These are phyloP conservation scores for Ceratocystis papillata DNA, from an alignment of 2,329 filamentous ascomycete genomes.

Conservation along the genomic window DNA sequence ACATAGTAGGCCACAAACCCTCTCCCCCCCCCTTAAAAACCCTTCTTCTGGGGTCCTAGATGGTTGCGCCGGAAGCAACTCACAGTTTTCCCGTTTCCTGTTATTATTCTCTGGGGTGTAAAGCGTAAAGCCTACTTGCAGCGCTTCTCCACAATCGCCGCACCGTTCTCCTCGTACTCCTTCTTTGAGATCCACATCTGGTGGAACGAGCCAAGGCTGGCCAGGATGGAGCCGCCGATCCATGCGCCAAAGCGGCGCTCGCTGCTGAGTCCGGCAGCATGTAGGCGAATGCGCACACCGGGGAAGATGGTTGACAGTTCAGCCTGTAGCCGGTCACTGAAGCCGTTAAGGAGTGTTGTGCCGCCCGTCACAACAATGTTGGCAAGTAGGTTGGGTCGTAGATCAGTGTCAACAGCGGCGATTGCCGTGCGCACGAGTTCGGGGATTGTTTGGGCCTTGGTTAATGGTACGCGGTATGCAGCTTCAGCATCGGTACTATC, in stretches of 20 bases:
- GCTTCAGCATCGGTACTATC: background rate
- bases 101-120: no score
- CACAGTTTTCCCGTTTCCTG: no score
- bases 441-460: constrained; percentile 69
- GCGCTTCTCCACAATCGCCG: constrained; percentile 83
- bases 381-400: constrained; percentile 68
- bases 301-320: constrained; percentile 77
- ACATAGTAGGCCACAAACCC: no score
- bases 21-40: no score
- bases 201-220: constrained; percentile 92
- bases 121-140: constrained; percentile 55
- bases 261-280: constrained; percentile 72
- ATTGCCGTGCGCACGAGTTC: constrained; percentile 70
- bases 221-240: constrained; percentile 93
- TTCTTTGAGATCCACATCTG: constrained; percentile 99
- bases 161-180: constrained; percentile 93
- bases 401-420: constrained; percentile 73
- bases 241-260: constrained; percentile 89
- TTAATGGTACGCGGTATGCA: constrained; percentile 36
- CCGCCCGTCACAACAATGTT: constrained; percentile 93
- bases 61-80: no score
- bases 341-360: constrained; percentile 75
- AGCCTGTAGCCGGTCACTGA: constrained; percentile 78
- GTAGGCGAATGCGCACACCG: constrained; percentile 74
- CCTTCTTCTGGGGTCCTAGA: no score